phyloP scores from a whole-genome alignment of 164 flowering plant species.

The Vitis riparia region DNA sequence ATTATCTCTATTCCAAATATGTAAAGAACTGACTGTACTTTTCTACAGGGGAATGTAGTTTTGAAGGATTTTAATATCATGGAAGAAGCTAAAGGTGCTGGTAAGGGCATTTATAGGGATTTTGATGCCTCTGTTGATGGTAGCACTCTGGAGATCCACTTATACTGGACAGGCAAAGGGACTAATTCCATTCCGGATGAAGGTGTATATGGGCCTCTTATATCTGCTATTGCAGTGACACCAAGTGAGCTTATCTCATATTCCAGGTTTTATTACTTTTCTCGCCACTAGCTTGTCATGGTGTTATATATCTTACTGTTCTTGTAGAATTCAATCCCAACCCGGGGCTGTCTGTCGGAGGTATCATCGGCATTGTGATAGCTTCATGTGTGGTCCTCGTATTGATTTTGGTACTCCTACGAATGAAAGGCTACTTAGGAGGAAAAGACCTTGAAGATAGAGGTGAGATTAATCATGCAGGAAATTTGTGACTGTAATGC shows the following conservation, averaged over 20 bases:
- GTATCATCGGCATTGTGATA: constrained; percentile 63
- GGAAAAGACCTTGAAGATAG: constrained; percentile 46
- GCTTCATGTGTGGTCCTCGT: constrained; percentile 35
- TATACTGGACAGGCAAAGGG: constrained; percentile 89
- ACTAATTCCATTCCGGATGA: constrained; percentile 62
- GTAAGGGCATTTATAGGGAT: constrained; percentile 29
- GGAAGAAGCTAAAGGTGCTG: constrained; percentile 59
- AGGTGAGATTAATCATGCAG: constrained; percentile 32
- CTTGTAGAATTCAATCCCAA: constrained; percentile 54
- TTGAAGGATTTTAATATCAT: constrained; percentile 56
- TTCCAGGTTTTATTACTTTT: background rate
- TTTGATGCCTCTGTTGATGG: constrained; percentile 37
- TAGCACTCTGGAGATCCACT: constrained; percentile 66
- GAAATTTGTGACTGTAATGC: background rate
- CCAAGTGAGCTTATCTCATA: constrained; percentile 55
- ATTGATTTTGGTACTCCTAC: constrained; percentile 38
- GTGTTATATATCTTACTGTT: background rate
- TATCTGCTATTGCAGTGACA: constrained; percentile 74
- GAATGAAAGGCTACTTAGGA: constrained; percentile 47
- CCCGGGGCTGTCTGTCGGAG: constrained; percentile 56
- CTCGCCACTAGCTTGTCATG: background rate
- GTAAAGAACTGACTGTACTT: background rate
- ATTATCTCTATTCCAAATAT: background rate
- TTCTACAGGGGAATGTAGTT: constrained; percentile 21
- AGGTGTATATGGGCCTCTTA: constrained; percentile 82